Conservation (phyloP, 768 basidiomycete species). For the Panellus pusillus region DNA sequence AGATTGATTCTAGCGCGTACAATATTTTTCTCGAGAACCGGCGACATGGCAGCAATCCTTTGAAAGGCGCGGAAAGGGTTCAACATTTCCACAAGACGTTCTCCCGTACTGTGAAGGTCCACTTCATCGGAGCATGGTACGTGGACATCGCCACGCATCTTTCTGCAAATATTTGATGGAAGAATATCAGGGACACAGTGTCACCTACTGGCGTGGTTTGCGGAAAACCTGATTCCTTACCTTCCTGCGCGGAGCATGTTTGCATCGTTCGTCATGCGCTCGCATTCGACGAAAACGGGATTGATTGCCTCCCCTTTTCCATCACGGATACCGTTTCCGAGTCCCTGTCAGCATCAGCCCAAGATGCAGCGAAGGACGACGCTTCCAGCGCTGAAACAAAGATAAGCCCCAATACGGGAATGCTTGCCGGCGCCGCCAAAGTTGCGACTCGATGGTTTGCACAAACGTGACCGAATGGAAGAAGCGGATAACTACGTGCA, state of each 20-base stretch:
- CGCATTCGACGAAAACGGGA: conserved; percentile 24
- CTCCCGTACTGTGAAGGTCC: conserved; percentile 11
- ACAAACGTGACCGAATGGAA: background rate
- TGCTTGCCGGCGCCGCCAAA: background rate
- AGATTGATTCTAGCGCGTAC: conserved; percentile 9
- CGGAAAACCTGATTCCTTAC: background rate
- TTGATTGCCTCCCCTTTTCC: conserved; percentile 16
- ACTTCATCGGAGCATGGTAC: conserved; percentile 20
- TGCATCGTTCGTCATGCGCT: conserved; percentile 26
- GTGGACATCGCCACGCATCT: background rate
- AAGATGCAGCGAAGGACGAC: background rate
- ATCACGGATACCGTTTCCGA: background rate
- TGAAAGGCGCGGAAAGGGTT: background rate
- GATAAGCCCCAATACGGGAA: background rate
- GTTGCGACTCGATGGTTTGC: background rate
- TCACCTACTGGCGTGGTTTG: conserved; percentile 6
- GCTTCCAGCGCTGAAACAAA: conserved; percentile 2
- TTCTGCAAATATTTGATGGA: background rate
- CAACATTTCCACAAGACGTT: conserved; percentile 15
- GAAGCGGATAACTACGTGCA: background rate
- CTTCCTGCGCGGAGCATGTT: conserved; percentile 10
- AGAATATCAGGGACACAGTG: conserved; percentile 15
- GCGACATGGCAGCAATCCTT: background rate
- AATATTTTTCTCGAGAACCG: conserved; percentile 3
- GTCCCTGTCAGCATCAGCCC: background rate